phyloP scores from a whole-genome alignment of 768 basidiomycete genomes.

The Mycena chlorophos region DNA sequence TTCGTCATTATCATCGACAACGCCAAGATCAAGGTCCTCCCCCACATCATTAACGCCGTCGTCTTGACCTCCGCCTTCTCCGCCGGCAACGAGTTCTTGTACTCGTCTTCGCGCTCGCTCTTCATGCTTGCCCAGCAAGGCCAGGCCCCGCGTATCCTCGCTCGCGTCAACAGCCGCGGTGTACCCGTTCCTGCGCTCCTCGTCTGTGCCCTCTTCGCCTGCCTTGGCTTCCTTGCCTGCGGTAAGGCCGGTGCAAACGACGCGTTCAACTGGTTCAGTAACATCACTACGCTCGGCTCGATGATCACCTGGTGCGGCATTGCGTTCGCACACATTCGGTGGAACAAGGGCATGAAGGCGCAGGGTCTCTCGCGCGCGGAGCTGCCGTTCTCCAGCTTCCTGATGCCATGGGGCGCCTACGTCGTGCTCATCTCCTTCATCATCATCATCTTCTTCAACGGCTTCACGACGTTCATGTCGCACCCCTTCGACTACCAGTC shows the following conservation, averaged over 20 bases:
- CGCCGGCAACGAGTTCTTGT: conserved; percentile 66
- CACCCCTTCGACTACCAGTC: conserved; percentile 16
- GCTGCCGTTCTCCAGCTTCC: conserved; percentile 24
- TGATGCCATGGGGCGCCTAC: conserved; percentile 23
- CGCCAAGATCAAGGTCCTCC: conserved; percentile 62
- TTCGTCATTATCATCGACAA: conserved; percentile 63
- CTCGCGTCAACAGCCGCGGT: conserved; percentile 62
- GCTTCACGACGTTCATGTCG: conserved; percentile 14
- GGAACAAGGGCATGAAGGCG: conserved; percentile 35
- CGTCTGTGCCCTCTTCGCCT: conserved; percentile 36
- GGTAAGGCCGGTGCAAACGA: conserved; percentile 33
- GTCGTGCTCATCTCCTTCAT: conserved; percentile 13
- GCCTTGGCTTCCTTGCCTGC: conserved; percentile 42
- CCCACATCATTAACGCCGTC: conserved; percentile 65
- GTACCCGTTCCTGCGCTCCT: conserved; percentile 57
- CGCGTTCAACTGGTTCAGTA: conserved; percentile 46
- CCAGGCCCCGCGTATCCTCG: conserved; percentile 65
- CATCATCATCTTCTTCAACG: conserved; percentile 24
- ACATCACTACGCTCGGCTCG: conserved; percentile 33
- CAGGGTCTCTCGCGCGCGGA: conserved; percentile 27
- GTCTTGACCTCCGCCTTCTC: conserved; percentile 66
- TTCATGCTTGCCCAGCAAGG: conserved; percentile 62
- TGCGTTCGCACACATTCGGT: conserved; percentile 41
- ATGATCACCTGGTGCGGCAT: conserved; percentile 47
- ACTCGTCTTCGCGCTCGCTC: conserved; percentile 63